Evolutionary conservation across 495 filamentous ascomycete genomes (phyloP), one percentile per base, ranked within the genome.

Genomic region (Penicillium taxi): DNA sequence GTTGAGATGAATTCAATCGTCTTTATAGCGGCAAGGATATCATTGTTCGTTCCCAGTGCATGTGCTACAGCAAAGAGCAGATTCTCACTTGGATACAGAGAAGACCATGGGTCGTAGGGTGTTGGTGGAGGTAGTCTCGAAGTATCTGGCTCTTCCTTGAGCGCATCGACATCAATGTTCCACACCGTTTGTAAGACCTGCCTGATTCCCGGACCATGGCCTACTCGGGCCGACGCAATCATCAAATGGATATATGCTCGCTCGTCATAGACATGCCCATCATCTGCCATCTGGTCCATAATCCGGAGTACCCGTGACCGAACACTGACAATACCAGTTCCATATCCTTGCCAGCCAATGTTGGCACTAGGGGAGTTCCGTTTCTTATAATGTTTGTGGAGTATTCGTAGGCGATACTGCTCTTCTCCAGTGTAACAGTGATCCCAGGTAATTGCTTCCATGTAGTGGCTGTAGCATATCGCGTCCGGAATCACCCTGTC

Each of bases 21-120:
- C 12, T 65, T 54, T 15, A 83, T 37, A 7, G 76, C 80, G 4
- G 57, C 59, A 5, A 64, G 49, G 8, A 82, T 56, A 12, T 77
- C 58, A 44, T 72, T 75, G 42, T 74, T 80, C 15, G 63, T 64
- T 5, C 75, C 75, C 37, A 77, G 78, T 0, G 53, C 61, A 42
- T 80, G 71, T 7, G 78, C 78, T 8, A 85, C 53, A 0, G 73
- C 64, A 35, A 67, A 69, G 9, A 84, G 63, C 1, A 82, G 65
- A 3, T 63, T 55, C 12, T 50, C 31, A 4, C 64, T 70, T 13
- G 81, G 81, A 44, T 73, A 60, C 1, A 82, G 48, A 7, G 74
- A 67, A 3, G 77, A 80, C 28, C 61, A 59, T 8, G 41, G 45
- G 3, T 60, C 44, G 27, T 66, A 69, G 6, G 54, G 33, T 3